Conservation (phyloP, 2,329 filamentous ascomycete genomes). For the Coleophoma crateriformis region DNA sequence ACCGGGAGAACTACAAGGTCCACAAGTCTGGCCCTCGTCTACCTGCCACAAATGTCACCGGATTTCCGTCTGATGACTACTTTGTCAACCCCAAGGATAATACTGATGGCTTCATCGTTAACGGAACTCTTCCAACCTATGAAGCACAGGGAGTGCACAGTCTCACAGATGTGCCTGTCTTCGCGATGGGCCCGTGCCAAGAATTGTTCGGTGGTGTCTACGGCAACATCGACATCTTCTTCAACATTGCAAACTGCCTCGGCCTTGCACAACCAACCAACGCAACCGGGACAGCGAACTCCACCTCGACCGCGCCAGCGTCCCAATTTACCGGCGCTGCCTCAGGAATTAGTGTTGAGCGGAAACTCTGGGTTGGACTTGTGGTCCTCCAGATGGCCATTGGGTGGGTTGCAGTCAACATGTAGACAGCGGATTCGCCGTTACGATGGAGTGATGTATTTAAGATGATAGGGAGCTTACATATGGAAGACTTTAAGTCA, state of each 20-base stretch:
- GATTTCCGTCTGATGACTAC: constrained; percentile 47
- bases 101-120: constrained; percentile 62
- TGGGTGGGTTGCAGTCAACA: constrained; percentile 10
- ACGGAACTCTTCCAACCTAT: constrained; percentile 64
- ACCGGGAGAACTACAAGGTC: constrained; percentile 70
- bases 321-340: constrained; percentile 5
- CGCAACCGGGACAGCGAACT: constrained; percentile 3
- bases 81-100: constrained; percentile 66
- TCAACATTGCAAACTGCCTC: constrained; percentile 47
- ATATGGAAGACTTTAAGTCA: too few species aligned
- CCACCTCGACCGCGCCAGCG: background rate
- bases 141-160: constrained; percentile 69
- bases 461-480: too few species aligned
- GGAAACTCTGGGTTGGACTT: constrained; percentile 14
- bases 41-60: constrained; percentile 51
- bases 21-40: constrained; percentile 59
- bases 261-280: constrained; percentile 15
- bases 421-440: background rate
- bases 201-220: constrained; percentile 69
- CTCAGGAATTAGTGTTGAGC: constrained; percentile 7
- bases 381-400: constrained; percentile 12
- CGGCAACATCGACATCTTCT: constrained; percentile 69
- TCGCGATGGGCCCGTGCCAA: constrained; percentile 73
- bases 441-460: too few species aligned
- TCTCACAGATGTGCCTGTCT: constrained; percentile 73